phyloP scores from a whole-genome alignment of 768 basidiomycete species.

The Lactifluus rugatus region DNA sequence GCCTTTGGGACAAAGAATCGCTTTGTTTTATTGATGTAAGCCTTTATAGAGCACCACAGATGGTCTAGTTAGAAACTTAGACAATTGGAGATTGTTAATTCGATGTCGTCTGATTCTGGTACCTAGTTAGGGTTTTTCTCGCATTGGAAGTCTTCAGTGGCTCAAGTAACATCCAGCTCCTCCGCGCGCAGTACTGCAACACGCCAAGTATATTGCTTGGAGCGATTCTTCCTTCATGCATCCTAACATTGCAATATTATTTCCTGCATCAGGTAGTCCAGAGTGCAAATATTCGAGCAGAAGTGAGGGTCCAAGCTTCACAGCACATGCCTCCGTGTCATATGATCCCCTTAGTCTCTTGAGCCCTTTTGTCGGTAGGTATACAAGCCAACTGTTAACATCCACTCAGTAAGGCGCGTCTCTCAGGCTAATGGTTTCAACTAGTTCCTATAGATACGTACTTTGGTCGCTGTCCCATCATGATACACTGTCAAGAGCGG shows the following conservation, averaged over 20 bases:
- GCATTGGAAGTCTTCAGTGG: constrained; percentile 10
- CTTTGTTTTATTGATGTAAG: no score
- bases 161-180: background rate
- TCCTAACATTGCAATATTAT: background rate
- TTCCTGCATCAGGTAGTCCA: constrained; percentile 1
- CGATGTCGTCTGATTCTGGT: no score
- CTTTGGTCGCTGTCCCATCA: no score
- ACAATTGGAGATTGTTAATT: no score
- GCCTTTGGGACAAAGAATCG: no score
- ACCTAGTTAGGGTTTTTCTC: constrained; percentile 7
- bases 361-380: background rate
- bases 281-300: background rate
- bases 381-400: background rate
- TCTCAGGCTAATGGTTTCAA: no score
- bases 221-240: background rate
- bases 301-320: background rate
- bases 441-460: no score
- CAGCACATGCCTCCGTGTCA: background rate
- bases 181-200: background rate
- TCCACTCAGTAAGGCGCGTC: no score
- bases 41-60: no score
- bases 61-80: no score
- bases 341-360: background rate
- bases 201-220: background rate
- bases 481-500: no score